Percentiles rank a stretch among this genome's conserved stretches.
phyloP scores from a whole-genome alignment of 208 protist species.

The Trypanosoma rangeli region DNA sequence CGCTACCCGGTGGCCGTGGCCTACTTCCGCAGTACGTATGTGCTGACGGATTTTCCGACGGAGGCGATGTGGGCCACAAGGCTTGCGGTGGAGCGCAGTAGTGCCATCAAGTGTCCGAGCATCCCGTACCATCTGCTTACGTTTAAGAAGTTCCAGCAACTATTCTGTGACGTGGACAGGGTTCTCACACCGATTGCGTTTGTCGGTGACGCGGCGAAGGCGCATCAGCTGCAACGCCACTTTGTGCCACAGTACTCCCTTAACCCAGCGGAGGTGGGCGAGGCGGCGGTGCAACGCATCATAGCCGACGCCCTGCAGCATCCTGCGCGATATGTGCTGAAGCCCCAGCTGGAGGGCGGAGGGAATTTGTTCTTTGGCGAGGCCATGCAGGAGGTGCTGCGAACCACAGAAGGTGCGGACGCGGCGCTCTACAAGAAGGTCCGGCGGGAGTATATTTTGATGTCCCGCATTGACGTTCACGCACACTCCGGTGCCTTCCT shows the following conservation, averaged over 20 bases:
- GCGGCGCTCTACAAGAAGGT: slow-evolving; percentile 38
- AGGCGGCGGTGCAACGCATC: slow-evolving; percentile 37
- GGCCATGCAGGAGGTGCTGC: slow-evolving; percentile 61
- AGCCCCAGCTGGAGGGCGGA: slow-evolving; percentile 96
- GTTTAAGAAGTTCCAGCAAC: slow-evolving; percentile 96
- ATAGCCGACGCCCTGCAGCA: slow-evolving; percentile 66
- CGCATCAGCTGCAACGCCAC: slow-evolving; percentile 41
- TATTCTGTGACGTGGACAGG: slow-evolving; percentile 68
- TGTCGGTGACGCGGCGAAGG: slow-evolving; percentile 45
- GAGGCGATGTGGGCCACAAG: slow-evolving; percentile 79
- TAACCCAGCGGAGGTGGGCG: slow-evolving; percentile 58
- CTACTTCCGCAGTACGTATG: slow-evolving; percentile 95
- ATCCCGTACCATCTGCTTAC: slow-evolving; percentile 94
- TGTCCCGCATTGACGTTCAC: slow-evolving; percentile 83
- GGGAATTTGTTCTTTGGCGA: slow-evolving; percentile 90
- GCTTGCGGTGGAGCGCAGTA: slow-evolving; percentile 68
- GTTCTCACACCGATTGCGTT: slow-evolving; percentile 72
- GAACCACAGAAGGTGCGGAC: slow-evolving; percentile 26
- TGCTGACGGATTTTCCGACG: slow-evolving; percentile 86
- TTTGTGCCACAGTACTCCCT: slow-evolving; percentile 92
- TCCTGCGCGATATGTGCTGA: slow-evolving; percentile 91
- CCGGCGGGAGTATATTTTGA: slow-evolving; percentile 89
- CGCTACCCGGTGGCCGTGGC: slow-evolving; percentile 72
- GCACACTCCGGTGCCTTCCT: slow-evolving; percentile 57
- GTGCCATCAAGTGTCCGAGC: slow-evolving; percentile 94